Conservation (phyloP, 768 basidiomycete species). For the Hypholoma sublateritium region DNA sequence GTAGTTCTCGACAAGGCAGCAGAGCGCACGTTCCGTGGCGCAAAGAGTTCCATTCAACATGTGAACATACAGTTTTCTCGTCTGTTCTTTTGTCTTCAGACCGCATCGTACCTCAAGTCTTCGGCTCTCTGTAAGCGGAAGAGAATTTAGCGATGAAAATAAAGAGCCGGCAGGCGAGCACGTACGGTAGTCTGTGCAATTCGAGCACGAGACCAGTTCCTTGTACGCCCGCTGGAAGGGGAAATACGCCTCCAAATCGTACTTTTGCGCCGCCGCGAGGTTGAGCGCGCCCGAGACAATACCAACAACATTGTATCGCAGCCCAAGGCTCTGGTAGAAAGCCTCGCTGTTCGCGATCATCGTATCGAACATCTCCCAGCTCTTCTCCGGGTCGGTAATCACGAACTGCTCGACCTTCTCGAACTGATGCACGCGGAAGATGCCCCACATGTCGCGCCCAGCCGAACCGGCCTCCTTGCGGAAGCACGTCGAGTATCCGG, state of each 20-base stretch:
- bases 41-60: conserved; percentile 99
- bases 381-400: conserved; percentile 91
- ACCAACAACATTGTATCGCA: conserved; percentile 90
- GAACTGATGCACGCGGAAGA: conserved; percentile 99
- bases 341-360: conserved; percentile 91
- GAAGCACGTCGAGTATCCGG: conserved; percentile 94
- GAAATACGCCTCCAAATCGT: conserved; percentile 99
- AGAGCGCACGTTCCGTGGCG: conserved; percentile 94
- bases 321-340: conserved; percentile 93
- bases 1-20: conserved; percentile 98
- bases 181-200: conserved; percentile 99
- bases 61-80: conserved; percentile 93
- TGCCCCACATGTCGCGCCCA: conserved; percentile 98
- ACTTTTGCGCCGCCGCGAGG: conserved; percentile 95
- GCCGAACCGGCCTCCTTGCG: conserved; percentile 98
- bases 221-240: conserved; percentile 96
- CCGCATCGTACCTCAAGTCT: conserved; percentile 93
- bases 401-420: conserved; percentile 99
- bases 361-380: conserved; percentile 89
- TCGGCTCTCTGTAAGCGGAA: conserved; percentile 70
- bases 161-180: conserved; percentile 15
- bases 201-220: conserved; percentile 96
- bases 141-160: neutral
- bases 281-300: conserved; percentile 98
- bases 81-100: conserved; percentile 85